These are phyloP conservation scores for Bacidia gigantensis DNA, from an alignment of 495 filamentous ascomycete species.

Conservation along the genomic window DNA sequence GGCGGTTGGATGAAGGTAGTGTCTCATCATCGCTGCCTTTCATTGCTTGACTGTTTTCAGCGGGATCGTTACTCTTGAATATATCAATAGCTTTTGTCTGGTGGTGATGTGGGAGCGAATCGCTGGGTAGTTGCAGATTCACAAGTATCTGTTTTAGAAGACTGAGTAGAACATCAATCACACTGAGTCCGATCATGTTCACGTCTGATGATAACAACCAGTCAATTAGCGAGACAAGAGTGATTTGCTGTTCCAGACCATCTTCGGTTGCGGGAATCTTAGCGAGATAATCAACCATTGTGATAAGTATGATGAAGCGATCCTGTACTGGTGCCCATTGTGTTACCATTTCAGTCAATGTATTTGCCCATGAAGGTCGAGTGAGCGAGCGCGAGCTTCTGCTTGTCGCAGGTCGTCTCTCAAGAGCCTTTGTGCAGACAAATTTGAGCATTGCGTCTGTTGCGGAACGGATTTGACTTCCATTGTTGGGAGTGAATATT, in stretches of 20 bases:
- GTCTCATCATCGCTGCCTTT: slow-evolving; percentile 15
- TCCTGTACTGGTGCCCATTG: slow-evolving; percentile 85
- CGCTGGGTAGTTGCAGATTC: slow-evolving; percentile 49
- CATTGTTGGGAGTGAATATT: slow-evolving; percentile 62
- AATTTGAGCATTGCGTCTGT: slow-evolving; percentile 58
- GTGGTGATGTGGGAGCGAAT: slow-evolving; percentile 18
- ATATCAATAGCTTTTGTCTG: slow-evolving; percentile 21
- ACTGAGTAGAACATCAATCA: slow-evolving; percentile 79
- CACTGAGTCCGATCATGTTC: slow-evolving; percentile 84
- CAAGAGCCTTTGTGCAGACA: slow-evolving; percentile 43
- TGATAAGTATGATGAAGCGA: slow-evolving; percentile 73
- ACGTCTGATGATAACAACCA: slow-evolving; percentile 73
- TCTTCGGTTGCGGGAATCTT: slow-evolving; percentile 50
- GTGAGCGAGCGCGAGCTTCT: slow-evolving; percentile 22
- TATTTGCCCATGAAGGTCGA: slow-evolving; percentile 58
- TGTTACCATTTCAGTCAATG: slow-evolving; percentile 60
- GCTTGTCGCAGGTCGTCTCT: slow-evolving; percentile 15
- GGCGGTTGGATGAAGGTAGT: slow-evolving; percentile 30
- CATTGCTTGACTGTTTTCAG: slow-evolving; percentile 6
- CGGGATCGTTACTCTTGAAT: slow-evolving; percentile 12
- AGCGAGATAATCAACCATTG: slow-evolving; percentile 59
- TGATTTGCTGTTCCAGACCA: slow-evolving; percentile 52
- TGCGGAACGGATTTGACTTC: slow-evolving; percentile 60
- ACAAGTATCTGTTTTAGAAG: slow-evolving; percentile 66
- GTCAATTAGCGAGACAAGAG: slow-evolving; percentile 58